Conservation (phyloP, 73 alveolate genomes). For the Diophrys appendiculata region DNA sequence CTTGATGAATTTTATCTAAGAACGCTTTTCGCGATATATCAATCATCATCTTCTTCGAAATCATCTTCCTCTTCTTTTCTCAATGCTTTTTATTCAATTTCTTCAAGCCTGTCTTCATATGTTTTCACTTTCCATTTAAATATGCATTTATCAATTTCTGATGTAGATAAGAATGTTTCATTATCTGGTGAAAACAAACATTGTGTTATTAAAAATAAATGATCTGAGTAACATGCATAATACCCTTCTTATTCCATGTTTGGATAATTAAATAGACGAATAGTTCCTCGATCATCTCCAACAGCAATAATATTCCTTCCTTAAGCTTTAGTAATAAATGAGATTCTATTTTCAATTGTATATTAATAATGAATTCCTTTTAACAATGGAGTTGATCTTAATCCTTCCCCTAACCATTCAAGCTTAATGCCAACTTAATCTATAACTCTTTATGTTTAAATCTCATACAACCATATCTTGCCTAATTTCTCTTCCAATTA, state of each 20-base stretch:
- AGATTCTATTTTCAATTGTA: slow-evolving; percentile 75
- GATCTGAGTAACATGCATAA: slow-evolving; percentile 86
- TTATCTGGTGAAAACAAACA: slow-evolving; percentile 77
- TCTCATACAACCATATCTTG: slow-evolving; percentile 70
- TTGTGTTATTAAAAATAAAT: slow-evolving; percentile 70
- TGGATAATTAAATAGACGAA: slow-evolving; percentile 79
- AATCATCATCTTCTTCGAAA: background rate
- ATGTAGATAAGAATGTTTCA: slow-evolving; percentile 65
- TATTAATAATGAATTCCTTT: slow-evolving; percentile 88
- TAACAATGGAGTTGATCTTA: slow-evolving; percentile 73
- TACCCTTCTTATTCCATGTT: slow-evolving; percentile 72
- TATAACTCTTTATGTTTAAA: slow-evolving; percentile 56
- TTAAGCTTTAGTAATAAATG: slow-evolving; percentile 69
- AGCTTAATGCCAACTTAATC: slow-evolving; percentile 81
- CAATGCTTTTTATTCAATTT: background rate
- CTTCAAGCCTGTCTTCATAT: background rate
- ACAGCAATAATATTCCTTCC: slow-evolving; percentile 85
- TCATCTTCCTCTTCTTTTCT: background rate
- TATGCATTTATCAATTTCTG: slow-evolving; percentile 77
- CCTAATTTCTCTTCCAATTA: slow-evolving; percentile 76
- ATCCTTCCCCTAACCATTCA: slow-evolving; percentile 96
- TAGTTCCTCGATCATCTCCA: slow-evolving; percentile 92
- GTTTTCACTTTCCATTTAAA: slow-evolving; percentile 72
- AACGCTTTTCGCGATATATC: no score
- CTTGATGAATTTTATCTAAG: no score